Evolutionary conservation across 2,329 filamentous ascomycete genomes (phyloP).

Genomic region (Botrytis fabae): DNA sequence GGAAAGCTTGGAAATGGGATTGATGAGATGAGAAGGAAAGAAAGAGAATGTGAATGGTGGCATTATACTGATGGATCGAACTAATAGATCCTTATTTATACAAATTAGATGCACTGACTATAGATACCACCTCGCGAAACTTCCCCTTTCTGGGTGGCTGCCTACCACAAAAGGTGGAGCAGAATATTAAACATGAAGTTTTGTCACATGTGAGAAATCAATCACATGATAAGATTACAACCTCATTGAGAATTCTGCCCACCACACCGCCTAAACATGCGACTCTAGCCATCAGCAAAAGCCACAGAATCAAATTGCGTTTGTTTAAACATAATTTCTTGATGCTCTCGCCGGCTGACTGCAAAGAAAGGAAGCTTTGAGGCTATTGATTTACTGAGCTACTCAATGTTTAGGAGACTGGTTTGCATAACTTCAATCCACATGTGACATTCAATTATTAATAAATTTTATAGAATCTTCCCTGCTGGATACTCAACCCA

Average conservation of each 20-base stretch:
- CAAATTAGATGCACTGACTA: background rate
- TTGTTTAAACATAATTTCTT: background rate
- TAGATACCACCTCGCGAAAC: background rate
- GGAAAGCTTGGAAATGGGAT: background rate
- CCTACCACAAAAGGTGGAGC: background rate
- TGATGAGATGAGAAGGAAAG: background rate
- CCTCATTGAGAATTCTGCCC: background rate
- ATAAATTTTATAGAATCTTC: conserved; percentile 6
- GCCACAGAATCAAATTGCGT: background rate
- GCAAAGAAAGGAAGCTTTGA: background rate
- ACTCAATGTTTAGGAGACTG: conserved; percentile 1
- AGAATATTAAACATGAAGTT: background rate
- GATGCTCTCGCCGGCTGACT: background rate
- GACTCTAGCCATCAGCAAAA: background rate
- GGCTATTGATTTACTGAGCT: background rate
- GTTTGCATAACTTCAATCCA: background rate
- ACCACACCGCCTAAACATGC: background rate
- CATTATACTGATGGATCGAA: background rate
- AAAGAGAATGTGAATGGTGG: background rate
- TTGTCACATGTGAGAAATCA: background rate
- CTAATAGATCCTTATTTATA: background rate
- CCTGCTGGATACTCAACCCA: background rate
- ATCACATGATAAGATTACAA: background rate
- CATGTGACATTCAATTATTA: background rate
- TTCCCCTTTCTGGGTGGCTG: background rate